phyloP scores from a whole-genome alignment of 352 stramenopile genomes.

The Thalassiosira delicatula region DNA sequence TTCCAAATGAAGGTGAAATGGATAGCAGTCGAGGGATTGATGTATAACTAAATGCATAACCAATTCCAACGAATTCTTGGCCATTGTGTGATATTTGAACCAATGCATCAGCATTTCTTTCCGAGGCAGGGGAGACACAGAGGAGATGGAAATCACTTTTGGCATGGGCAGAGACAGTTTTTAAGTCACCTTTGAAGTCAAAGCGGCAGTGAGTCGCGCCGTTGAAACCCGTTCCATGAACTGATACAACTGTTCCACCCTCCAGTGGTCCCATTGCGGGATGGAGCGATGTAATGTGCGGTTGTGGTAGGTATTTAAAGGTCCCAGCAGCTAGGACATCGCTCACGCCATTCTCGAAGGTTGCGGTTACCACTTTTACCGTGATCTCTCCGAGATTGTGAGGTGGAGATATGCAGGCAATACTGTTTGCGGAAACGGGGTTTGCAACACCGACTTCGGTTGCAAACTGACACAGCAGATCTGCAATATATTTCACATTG shows the following conservation, averaged over 20 bases:
- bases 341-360: constrained; percentile 34
- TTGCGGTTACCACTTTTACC: constrained; percentile 53
- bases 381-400: constrained; percentile 22
- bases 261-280: constrained; percentile 38
- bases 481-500: constrained; percentile 59
- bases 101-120: constrained; percentile 18
- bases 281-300: constrained; percentile 42
- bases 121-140: constrained; percentile 38
- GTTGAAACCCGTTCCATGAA: constrained; percentile 46
- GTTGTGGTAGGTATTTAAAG: constrained; percentile 58
- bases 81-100: constrained; percentile 68
- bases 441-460: constrained; percentile 34
- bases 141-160: constrained; percentile 36
- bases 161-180: constrained; percentile 29
- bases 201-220: constrained; percentile 62
- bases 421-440: constrained; percentile 35
- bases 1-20: constrained; percentile 56
- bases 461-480: constrained; percentile 64
- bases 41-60: constrained; percentile 47
- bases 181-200: constrained; percentile 19
- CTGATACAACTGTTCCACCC: constrained; percentile 45
- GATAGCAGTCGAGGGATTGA: constrained; percentile 42
- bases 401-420: constrained; percentile 58
- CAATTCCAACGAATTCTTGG: constrained; percentile 49
- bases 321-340: constrained; percentile 26